Evolutionary conservation across 106 monocot species (phyloP), one percentile per base, ranked within the genome.

Genomic region (Agapanthus africanus): DNA sequence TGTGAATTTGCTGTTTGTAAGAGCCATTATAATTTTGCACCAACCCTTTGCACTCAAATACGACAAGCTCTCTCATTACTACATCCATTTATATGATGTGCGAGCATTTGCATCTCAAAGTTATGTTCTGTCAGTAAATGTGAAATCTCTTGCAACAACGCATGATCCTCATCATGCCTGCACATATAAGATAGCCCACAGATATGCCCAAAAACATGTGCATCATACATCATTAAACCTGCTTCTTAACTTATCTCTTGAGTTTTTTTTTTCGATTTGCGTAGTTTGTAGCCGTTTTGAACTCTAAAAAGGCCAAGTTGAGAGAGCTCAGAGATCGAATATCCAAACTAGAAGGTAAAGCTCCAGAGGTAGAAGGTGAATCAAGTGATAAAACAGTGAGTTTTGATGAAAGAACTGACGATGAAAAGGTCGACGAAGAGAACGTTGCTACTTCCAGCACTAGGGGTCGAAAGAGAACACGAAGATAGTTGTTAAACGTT

Each of bases 281-380:
- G n/a, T n/a, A 91, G 91, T 95, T 95, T 86, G 83, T 88, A 41
- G 77, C 67, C 19, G 75, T 86, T 32, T 66, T 88, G 63, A 95
- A 91, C 72, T 91, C 95, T 15, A 95, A 95, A 74, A 95, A 95
- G 70, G 71, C 84, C 57, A 95, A 91, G 56, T 70, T 95, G 37
- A 83, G 85, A 78, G 81, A 91, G 38, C 84, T 95, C 51, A 81
- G 85, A 71, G 91, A 91, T 36, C 60, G 64, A 21, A 13, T 88
- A 40, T 76, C 82, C 21, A 82, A 84, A 72, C 38, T 78, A 46
- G 80, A 86, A 73, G 78, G 35, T 33, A 83, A 81, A 66, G 81
- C 66, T 65, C 73, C 67, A 47, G 63, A 78, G 46, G 81, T 77
- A 6, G 82, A 82, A 18, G 63, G 61, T 34, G 85, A 63, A n/a